Evolutionary conservation across 1,284 basidiomycete genomes (phyloP).

Genomic region (Sporisorium scitamineum): DNA sequence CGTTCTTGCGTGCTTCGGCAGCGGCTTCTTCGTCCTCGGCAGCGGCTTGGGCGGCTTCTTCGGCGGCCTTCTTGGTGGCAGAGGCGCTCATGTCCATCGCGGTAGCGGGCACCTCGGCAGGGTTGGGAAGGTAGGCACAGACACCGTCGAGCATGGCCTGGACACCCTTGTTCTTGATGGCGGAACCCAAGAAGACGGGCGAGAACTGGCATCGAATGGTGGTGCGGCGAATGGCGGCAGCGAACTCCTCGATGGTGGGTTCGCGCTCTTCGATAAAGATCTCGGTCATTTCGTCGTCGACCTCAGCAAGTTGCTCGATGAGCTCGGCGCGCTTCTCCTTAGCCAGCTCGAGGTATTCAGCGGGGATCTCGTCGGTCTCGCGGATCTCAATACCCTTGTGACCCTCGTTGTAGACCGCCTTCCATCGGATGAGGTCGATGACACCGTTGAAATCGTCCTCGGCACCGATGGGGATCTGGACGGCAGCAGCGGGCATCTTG

Average conservation of each 20-base stretch:
- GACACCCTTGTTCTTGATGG: constrained; percentile 96
- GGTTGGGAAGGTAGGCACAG: constrained; percentile 93
- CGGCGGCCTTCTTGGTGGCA: constrained; percentile 58
- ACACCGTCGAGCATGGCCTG: constrained; percentile 95
- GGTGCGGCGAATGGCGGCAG: constrained; percentile 85
- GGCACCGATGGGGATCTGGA: constrained; percentile 93
- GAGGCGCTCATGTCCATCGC: constrained; percentile 86
- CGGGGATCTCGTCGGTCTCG: constrained; percentile 90
- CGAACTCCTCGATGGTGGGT: constrained; percentile 75
- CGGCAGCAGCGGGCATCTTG: constrained; percentile 91
- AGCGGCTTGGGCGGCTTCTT: constrained; percentile 51
- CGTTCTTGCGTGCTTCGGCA: constrained; percentile 52
- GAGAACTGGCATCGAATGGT: constrained; percentile 91
- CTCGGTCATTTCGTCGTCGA: constrained; percentile 93
- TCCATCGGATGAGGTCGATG: constrained; percentile 94
- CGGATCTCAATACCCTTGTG: constrained; percentile 87
- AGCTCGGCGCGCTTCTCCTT: constrained; percentile 76
- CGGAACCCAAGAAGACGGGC: constrained; percentile 96
- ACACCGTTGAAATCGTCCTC: constrained; percentile 91
- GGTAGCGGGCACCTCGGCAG: constrained; percentile 81
- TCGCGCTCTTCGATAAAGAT: constrained; percentile 80
- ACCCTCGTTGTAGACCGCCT: constrained; percentile 93
- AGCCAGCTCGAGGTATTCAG: constrained; percentile 72
- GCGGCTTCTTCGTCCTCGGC: constrained; percentile 54
- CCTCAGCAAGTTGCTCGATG: constrained; percentile 94